phyloP scores from a whole-genome alignment of 192 early-diverging fungal genomes.

The Umbelopsis sp. region DNA sequence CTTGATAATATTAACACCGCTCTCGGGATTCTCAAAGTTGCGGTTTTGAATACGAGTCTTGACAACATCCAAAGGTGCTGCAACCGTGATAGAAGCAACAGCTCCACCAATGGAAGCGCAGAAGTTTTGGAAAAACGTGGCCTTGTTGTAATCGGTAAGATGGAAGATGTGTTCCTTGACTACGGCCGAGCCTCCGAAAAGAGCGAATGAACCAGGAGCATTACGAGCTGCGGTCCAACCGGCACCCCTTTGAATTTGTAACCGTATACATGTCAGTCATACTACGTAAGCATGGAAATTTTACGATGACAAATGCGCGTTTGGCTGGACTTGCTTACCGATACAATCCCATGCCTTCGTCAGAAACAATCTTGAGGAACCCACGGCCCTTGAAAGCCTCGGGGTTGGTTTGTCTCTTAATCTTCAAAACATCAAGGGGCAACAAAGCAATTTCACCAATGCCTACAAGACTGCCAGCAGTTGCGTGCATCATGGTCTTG shows the following conservation, averaged over 20 bases:
- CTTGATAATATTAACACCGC: slow-evolving; percentile 83
- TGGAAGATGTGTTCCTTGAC: slow-evolving; percentile 93
- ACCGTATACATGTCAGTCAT: background rate
- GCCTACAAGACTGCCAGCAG: slow-evolving; percentile 93
- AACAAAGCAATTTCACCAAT: slow-evolving; percentile 97
- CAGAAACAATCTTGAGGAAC: slow-evolving; percentile 71
- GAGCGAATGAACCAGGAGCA: slow-evolving; percentile 97
- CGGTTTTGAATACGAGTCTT: slow-evolving; percentile 98
- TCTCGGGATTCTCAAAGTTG: slow-evolving; percentile 85
- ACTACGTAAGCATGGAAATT: background rate
- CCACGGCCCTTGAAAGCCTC: slow-evolving; percentile 85
- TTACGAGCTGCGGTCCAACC: slow-evolving; percentile 97
- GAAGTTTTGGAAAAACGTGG: slow-evolving; percentile 99
- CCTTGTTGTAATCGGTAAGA: slow-evolving; percentile 89
- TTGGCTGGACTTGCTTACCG: slow-evolving; percentile 48
- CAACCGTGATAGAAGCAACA: slow-evolving; percentile 90
- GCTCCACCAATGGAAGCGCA: slow-evolving; percentile 95
- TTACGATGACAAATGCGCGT: background rate
- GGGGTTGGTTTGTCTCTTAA: slow-evolving; percentile 96
- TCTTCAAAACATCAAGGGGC: slow-evolving; percentile 97
- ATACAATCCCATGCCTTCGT: slow-evolving; percentile 94
- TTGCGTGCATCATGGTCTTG: slow-evolving; percentile 97
- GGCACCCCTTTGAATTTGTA: slow-evolving; percentile 64
- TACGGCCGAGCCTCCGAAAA: slow-evolving; percentile 91
- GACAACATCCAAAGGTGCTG: slow-evolving; percentile 97